These are phyloP conservation scores for Hyaloperonospora brassicae DNA, from an alignment of 352 stramenopile genomes.

Conservation along the genomic window DNA sequence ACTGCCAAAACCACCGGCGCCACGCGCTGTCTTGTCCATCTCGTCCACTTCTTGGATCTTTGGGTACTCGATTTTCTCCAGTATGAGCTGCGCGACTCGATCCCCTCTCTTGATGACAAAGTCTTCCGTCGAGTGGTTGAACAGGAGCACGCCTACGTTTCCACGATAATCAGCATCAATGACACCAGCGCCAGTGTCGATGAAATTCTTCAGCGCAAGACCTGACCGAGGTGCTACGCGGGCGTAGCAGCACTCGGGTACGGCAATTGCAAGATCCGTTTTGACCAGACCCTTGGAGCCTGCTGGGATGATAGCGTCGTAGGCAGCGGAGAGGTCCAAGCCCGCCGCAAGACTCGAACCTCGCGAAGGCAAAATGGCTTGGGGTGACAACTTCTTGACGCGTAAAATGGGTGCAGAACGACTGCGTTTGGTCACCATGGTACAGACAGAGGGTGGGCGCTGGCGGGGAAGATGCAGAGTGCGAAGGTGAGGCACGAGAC, in stretches of 20 bases:
- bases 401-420: slow-evolving; percentile 40
- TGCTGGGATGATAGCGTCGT: slow-evolving; percentile 86
- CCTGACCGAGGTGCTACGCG: slow-evolving; percentile 90
- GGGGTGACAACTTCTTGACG: slow-evolving; percentile 78
- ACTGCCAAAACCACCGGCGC: slow-evolving; percentile 92
- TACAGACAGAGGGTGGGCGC: not conserved
- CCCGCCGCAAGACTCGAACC: slow-evolving; percentile 74
- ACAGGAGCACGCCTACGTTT: slow-evolving; percentile 97
- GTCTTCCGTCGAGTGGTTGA: slow-evolving; percentile 94
- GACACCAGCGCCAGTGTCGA: slow-evolving; percentile 96
- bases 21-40: slow-evolving; percentile 92
- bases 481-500: not conserved
- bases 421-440: slow-evolving; percentile 24
- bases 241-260: slow-evolving; percentile 92
- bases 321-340: slow-evolving; percentile 78
- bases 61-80: slow-evolving; percentile 92
- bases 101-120: slow-evolving; percentile 93
- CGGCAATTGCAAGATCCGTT: slow-evolving; percentile 94
- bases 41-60: slow-evolving; percentile 89
- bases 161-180: slow-evolving; percentile 98
- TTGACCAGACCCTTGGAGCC: slow-evolving; percentile 92
- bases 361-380: slow-evolving; percentile 71
- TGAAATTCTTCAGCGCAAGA: slow-evolving; percentile 96
- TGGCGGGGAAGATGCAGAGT: slow-evolving; percentile 4
- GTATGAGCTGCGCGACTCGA: slow-evolving; percentile 96